Evolutionary conservation across 306 rosid genomes (phyloP), one percentile per base, ranked within the genome.

Genomic region (Leucaena leucocephala): DNA sequence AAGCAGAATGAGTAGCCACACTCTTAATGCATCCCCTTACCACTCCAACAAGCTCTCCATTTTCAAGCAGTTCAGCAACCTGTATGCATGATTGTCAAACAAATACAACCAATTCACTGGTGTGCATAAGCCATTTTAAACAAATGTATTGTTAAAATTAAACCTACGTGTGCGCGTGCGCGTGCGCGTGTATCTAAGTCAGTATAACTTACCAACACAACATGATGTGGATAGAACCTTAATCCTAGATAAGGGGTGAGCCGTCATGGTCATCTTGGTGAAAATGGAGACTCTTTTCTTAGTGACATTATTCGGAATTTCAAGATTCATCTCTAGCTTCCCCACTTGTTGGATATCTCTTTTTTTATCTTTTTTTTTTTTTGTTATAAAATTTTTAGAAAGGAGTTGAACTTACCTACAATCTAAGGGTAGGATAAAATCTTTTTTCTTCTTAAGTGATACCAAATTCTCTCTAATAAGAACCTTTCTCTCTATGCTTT

Each of bases 241-340:
- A 86, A 92, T 83, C 90, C 97, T 92, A 86, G 85, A 86, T 66
- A 88, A 84, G 81, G 94, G 97, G 90, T 87, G 93, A 79, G 77
- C 87, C 81, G 87, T 77, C 21, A 63, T 35, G 4, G 15, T 46
- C 72, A 87, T 88, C 81, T 78, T 85, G 78, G 87, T 77, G 84
- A 88, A 90, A 81, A 88, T 85, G 78, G 97, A 88, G 82, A 80
- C 82, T 77, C 89, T 94, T 76, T 76, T 86, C 84, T 90, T 81
- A 80, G 85, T 86, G 82, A 82, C 91, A 76, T 87, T 2, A 38
- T 65, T 82, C 79, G 84, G 91, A 84, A 94, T 82, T 77, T 87
- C 93, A 84, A 92, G 86, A 64, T 86, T 82, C 72, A 85, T 90
- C 83, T 92, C 94, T 43, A 92, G 91, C 84, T 87, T 88, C 86